Evolutionary conservation across 2,329 filamentous ascomycete species (phyloP).

Genomic region (Colletotrichum tabaci): DNA sequence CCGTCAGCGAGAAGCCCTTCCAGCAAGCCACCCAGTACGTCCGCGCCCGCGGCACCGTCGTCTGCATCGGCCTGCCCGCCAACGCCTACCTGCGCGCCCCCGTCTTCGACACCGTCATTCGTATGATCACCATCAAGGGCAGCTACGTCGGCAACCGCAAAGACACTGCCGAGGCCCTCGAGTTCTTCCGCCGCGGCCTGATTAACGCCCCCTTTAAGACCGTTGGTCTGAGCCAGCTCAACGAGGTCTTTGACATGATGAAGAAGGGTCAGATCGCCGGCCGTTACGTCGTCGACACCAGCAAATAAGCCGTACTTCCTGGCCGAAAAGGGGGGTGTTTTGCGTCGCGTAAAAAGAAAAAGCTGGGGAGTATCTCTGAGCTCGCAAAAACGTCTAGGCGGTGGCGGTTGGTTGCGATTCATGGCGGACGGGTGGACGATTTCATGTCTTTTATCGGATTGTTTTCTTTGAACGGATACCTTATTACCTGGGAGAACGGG

Average conservation of each 20-base stretch:
- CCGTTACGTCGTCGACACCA: constrained; percentile 84
- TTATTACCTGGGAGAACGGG: constrained; percentile 15
- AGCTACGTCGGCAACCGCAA: constrained; percentile 94
- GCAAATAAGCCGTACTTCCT: constrained; percentile 60
- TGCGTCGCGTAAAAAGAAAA: background rate
- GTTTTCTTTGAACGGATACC: constrained; percentile 28
- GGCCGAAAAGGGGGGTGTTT: no score
- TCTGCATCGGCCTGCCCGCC: constrained; percentile 91
- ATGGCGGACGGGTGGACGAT: constrained; percentile 13
- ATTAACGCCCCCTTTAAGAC: constrained; percentile 92
- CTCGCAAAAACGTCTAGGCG: constrained; percentile 15
- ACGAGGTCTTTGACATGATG: constrained; percentile 85
- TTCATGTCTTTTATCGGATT: background rate
- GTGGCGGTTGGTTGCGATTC: constrained; percentile 15
- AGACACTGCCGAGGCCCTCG: constrained; percentile 89
- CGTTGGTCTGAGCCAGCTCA: constrained; percentile 84
- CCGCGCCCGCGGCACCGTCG: constrained; percentile 83
- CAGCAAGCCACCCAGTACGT: constrained; percentile 94
- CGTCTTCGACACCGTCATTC: constrained; percentile 89
- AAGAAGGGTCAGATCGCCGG: constrained; percentile 80
- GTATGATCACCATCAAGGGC: constrained; percentile 94
- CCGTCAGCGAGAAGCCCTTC: constrained; percentile 92
- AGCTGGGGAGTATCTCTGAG: constrained; percentile 5
- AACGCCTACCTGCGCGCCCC: constrained; percentile 85
- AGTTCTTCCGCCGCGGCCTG: constrained; percentile 87